Evolutionary conservation across 305 asterid species (phyloP).

Genomic region (Striga hermonthica): DNA sequence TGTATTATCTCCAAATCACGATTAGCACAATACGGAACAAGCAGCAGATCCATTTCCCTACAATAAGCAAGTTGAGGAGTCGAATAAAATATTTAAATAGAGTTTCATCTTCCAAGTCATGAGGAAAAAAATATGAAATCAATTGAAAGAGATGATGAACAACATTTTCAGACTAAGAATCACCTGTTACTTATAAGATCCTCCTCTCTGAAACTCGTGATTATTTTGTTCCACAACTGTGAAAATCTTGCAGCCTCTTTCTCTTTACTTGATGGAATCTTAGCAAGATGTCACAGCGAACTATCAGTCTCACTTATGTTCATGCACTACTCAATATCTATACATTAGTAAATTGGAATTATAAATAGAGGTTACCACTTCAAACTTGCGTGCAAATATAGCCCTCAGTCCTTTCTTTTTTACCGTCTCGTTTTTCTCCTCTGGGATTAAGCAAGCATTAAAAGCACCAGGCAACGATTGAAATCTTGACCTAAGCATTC

Average conservation of each 20-base stretch:
- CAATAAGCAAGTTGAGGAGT: constrained; percentile 28
- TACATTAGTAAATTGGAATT: constrained; percentile 13
- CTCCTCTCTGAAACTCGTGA: constrained; percentile 97
- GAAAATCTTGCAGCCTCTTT: constrained; percentile 97
- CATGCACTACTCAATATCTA: constrained; percentile 1
- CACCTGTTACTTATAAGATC: constrained; percentile 92
- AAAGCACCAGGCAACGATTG: constrained; percentile 82
- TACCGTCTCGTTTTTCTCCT: constrained; percentile 57
- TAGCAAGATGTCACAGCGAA: constrained; percentile 27
- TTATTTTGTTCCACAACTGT: constrained; percentile 96
- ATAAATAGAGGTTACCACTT: constrained; percentile 42
- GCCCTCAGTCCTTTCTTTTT: constrained; percentile 84
- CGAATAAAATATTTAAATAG: constrained; percentile 21
- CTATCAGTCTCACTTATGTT: constrained; percentile 2
- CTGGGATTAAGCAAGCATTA: constrained; percentile 76
- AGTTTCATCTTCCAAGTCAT: neutral
- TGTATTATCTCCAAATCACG: constrained; percentile 88
- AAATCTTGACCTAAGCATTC: constrained; percentile 90
- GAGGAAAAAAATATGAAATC: constrained; percentile 1
- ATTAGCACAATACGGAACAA: constrained; percentile 99
- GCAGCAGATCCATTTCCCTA: constrained; percentile 98
- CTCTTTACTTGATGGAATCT: constrained; percentile 83
- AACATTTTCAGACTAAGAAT: constrained; percentile 26
- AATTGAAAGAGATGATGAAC: constrained; percentile 20
- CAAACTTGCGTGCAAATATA: constrained; percentile 72